Evolutionary conservation across 371 early-diverging fungal genomes (phyloP), one percentile per base, ranked within the genome.

Genomic region (Umbelopsis sp.): DNA sequence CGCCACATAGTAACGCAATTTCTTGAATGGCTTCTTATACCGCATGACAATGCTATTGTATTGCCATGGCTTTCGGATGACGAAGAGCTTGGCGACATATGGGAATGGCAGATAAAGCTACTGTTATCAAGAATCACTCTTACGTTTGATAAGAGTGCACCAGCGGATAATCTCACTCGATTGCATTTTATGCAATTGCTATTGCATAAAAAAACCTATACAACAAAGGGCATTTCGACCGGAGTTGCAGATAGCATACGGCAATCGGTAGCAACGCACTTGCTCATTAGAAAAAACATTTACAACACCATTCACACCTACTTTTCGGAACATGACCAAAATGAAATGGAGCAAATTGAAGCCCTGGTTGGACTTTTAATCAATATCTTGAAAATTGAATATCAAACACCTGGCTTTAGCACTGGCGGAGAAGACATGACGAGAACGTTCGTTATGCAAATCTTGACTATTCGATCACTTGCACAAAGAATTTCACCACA

Each of bases 21-120:
- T 5, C 18, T 57, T 35, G 35, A 57, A 29, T 57, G 57, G 57
- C 64, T 70, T 14, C 71, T 69, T 41, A 44, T 52, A n/a, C 24
- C 20, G 29, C 29, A 18, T 16, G 35, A 57, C 5, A 35, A 57
- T 4, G 57, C 29, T 25, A 57, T 57, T 11, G 35, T 32, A 18
- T 35, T 57, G 1, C 57, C 57, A 18, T 57, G 57, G 57, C 57
- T 57, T 14, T 11, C 57, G 11, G 57, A 57, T 35, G 57, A 16
- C 32, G 57, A 57, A 32, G 57, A 57, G 7, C 29, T 57, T 18
- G 57, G 37, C 16, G 57, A 57, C 18, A 35, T 57, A 12, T 57
- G 57, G 57, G 57, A 57, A 57, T 57, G 57, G 57, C 57, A 57
- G 29, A 4, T 57, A 32, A 57, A 35, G 35, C 57, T 57, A 16